Conservation (phyloP, 352 stramenopile species). For the Phytophthora idaei region DNA sequence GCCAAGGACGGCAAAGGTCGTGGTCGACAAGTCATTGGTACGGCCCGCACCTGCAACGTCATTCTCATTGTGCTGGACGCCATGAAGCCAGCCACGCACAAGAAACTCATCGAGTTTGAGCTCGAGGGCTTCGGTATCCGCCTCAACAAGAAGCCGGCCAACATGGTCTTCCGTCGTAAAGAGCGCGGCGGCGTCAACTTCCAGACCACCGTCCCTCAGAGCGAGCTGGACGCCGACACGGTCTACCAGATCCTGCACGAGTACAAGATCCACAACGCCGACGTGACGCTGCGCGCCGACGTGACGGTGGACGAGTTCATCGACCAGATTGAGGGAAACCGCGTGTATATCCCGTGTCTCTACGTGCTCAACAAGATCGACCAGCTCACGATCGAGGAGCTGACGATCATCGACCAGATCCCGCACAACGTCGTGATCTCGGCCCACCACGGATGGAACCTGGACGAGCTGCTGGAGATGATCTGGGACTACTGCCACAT, state of each 20-base stretch:
- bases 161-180: slow-evolving; percentile 97
- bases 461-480: slow-evolving; percentile 96
- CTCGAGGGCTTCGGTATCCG: slow-evolving; percentile 98
- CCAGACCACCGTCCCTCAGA: slow-evolving; percentile 93
- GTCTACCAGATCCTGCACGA: slow-evolving; percentile 96
- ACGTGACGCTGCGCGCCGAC: slow-evolving; percentile 96
- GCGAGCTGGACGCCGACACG: slow-evolving; percentile 94
- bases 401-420: slow-evolving; percentile 98
- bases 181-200: slow-evolving; percentile 98
- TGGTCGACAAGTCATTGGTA: slow-evolving; percentile 97
- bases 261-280: slow-evolving; percentile 98
- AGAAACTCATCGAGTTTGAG: slow-evolving; percentile 99
- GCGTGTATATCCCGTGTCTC: slow-evolving; percentile 97
- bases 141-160: slow-evolving; percentile 97
- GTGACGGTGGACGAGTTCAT: slow-evolving; percentile 98
- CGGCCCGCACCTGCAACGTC: slow-evolving; percentile 97
- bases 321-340: slow-evolving; percentile 98
- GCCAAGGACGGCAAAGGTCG: slow-evolving; percentile 98
- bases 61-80: slow-evolving; percentile 98
- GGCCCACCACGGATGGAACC: slow-evolving; percentile 97
- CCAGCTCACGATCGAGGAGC: slow-evolving; percentile 97
- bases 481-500: slow-evolving; percentile 99
- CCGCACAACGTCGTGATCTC: slow-evolving; percentile 98
- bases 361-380: slow-evolving; percentile 99
- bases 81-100: slow-evolving; percentile 97